These are phyloP conservation scores for Phymatotrichopsis omnivora DNA, from an alignment of 2,329 filamentous ascomycete species.

Conservation along the genomic window DNA sequence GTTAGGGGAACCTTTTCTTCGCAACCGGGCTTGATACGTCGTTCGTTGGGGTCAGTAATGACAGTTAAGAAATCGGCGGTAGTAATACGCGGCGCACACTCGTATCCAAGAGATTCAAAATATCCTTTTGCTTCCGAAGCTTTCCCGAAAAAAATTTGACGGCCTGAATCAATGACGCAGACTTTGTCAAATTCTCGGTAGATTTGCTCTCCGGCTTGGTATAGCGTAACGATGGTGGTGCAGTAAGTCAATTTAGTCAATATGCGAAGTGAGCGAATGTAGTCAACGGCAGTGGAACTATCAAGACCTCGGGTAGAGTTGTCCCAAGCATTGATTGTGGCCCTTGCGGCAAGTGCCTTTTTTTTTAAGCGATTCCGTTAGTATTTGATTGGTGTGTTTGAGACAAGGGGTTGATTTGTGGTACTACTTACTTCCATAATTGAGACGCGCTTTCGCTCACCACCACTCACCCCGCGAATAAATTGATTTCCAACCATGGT, in stretches of 20 bases:
- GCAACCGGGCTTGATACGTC: slow-evolving; percentile 55
- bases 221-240: slow-evolving; percentile 60
- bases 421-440: slow-evolving; percentile 23
- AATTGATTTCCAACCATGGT: slow-evolving; percentile 66
- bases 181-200: slow-evolving; percentile 73
- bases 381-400: background rate
- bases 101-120: slow-evolving; percentile 55
- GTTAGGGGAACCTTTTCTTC: slow-evolving; percentile 60
- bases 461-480: slow-evolving; percentile 64
- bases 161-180: slow-evolving; percentile 62
- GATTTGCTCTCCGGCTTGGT: slow-evolving; percentile 60
- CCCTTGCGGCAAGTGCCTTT: slow-evolving; percentile 62
- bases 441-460: slow-evolving; percentile 53
- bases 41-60: slow-evolving; percentile 61
- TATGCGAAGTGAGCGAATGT: slow-evolving; percentile 56
- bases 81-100: slow-evolving; percentile 48
- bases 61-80: slow-evolving; percentile 71
- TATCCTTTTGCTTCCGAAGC: slow-evolving; percentile 52
- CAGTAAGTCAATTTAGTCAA: slow-evolving; percentile 68
- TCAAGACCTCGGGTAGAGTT: slow-evolving; percentile 74
- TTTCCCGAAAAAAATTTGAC: slow-evolving; percentile 57
- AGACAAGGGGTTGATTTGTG: background rate
- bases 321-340: slow-evolving; percentile 66
- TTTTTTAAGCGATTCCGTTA: too few species aligned
- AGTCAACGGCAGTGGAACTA: slow-evolving; percentile 67